Conservation (phyloP, 805 yeast species). For the Alloascoidea africana region DNA sequence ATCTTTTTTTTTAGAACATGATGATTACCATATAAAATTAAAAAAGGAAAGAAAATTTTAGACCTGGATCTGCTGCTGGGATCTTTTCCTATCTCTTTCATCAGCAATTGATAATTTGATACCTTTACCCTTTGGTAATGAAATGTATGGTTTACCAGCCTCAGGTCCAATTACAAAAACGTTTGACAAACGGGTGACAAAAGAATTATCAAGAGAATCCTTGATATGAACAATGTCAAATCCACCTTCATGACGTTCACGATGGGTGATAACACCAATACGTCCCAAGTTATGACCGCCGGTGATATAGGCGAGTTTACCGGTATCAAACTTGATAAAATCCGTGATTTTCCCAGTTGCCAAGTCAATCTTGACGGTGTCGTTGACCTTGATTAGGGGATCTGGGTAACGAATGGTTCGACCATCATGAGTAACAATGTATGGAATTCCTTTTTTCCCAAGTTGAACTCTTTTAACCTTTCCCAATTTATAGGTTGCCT, state of each 20-base stretch:
- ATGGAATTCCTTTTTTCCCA: conserved; percentile 98
- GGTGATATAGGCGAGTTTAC: conserved; percentile 82
- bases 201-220: conserved; percentile 88
- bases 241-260: conserved; percentile 97
- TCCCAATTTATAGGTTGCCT: conserved; percentile 95
- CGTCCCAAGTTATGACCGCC: conserved; percentile 99
- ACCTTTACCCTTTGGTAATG: conserved; percentile 99
- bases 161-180: conserved; percentile 84
- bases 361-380: conserved; percentile 93
- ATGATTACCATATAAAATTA: too few relatives aligned
- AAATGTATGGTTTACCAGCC: conserved; percentile 86
- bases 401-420: conserved; percentile 99
- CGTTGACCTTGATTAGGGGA: conserved; percentile 92
- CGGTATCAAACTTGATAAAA: conserved; percentile 85
- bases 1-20: too few relatives aligned
- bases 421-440: conserved; percentile 98
- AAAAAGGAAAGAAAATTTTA: too few relatives aligned
- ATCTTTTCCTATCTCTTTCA: conserved; percentile 75
- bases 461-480: conserved; percentile 96
- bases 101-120: conserved; percentile 89
- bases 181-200: conserved; percentile 88
- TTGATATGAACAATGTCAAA: conserved; percentile 94
- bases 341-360: conserved; percentile 90
- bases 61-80: too few relatives aligned
- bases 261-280: conserved; percentile 90